Evolutionary conservation across 768 basidiomycete species (phyloP), one percentile per base, ranked within the genome.

Genomic region (Pleurotus citrinopileatus): DNA sequence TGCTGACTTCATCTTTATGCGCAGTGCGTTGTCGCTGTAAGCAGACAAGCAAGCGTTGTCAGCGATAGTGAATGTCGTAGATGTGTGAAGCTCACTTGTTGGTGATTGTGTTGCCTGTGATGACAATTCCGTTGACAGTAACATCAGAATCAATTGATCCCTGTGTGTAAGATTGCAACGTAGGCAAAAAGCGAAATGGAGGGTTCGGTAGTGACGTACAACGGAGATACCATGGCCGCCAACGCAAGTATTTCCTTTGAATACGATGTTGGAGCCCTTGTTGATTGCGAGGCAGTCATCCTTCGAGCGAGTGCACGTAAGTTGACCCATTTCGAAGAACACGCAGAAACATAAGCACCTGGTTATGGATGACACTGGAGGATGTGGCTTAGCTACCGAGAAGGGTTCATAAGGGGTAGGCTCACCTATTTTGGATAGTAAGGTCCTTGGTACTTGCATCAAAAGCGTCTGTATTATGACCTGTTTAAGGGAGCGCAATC

Each of bases 171-270:
- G n/a, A 34, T 22, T 10, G 15, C 32, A 44, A 8, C n/a, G n/a
- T n/a, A 25, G 22, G 32, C 10, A 25, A 28, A 61, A 77, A 67
- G 27, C 79, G 77, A 43, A 12, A 19, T 52, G 25, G 19, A 44
- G 0, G 29, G 32, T 10, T 10, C 32, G 32, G n/a, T 3, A 59
- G 17, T 28, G 52, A 20, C 80, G 71, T 47, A 86, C 86, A 22
- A 87, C 73, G 2, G 82, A 84, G 56, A 86, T 80, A 25, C 87
- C 86, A 43, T 89, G 86, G 2, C 87, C 85, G 22, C 74, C 73
- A 1, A 68, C 65, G 66, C 86, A 87, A 20, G 67, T 69, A 63
- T 86, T 84, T 19, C 77, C 62, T 52, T 68, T 67, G 68, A 87
- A 73, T 19, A 68, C 34, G 42, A 81, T 78, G 57, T 77, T 78